Percentiles rank a stretch among this genome's conserved stretches.
Conservation (phyloP, 2,329 filamentous ascomycete genomes). For the Stagonosporopsis tanaceti region DNA sequence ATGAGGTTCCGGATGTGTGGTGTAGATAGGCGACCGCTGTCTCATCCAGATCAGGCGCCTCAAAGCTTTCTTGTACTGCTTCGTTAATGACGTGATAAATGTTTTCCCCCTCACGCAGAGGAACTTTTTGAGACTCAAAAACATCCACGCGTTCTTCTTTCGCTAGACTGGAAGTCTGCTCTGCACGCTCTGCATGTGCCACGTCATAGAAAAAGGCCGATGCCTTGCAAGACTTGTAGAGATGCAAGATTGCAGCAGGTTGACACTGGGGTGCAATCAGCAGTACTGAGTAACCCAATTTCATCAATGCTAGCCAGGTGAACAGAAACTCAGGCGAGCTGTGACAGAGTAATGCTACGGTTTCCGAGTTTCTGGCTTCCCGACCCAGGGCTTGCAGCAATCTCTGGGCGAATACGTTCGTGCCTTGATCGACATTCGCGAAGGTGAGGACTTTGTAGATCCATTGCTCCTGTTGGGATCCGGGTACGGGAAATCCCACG, state of each 20-base stretch:
- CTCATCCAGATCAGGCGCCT: conserved; percentile 27
- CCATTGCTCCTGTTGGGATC: conserved; percentile 31
- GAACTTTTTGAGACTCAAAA: conserved; percentile 25
- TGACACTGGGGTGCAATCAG: conserved; percentile 63
- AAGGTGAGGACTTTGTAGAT: conserved; percentile 47
- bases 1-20: conserved; percentile 72
- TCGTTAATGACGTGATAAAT: conserved; percentile 32
- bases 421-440: conserved; percentile 44
- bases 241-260: conserved; percentile 59
- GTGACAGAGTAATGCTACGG: conserved; percentile 63
- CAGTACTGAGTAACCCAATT: conserved; percentile 63
- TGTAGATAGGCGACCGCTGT: conserved; percentile 64
- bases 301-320: conserved; percentile 67
- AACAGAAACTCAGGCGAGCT: conserved; percentile 67
- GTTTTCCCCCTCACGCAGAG: conserved; percentile 30
- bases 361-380: conserved; percentile 28
- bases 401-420: conserved; percentile 46
- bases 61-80: conserved; percentile 11
- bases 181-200: conserved; percentile 45
- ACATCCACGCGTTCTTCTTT: conserved; percentile 14
- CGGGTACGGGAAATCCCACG: conserved; percentile 58
- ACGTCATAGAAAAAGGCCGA: conserved; percentile 58
- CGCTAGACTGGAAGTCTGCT: conserved; percentile 31
- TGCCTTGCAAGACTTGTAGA: conserved; percentile 59
- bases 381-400: conserved; percentile 32